Conservation (phyloP, 257 asterid species). For the Penstemon davidsonii region DNA sequence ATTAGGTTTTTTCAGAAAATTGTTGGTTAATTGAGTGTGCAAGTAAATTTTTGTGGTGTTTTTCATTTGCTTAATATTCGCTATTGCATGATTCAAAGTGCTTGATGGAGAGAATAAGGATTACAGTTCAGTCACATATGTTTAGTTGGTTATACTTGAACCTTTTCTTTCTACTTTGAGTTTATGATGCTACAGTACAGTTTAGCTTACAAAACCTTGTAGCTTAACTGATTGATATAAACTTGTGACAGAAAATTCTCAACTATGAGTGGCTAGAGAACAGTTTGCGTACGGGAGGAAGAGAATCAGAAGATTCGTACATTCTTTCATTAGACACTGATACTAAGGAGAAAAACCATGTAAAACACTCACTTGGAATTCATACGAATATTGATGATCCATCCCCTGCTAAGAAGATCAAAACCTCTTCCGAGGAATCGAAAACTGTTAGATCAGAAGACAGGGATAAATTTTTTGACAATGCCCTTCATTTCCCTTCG, state of each 20-base stretch:
- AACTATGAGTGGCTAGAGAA: slow-evolving; percentile 86
- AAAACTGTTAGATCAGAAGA: slow-evolving; percentile 32
- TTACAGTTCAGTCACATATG: slow-evolving; percentile 7
- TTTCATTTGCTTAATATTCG: neutral
- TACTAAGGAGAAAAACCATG: slow-evolving; percentile 25
- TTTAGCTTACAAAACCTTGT: slow-evolving; percentile 11
- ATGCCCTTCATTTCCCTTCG: slow-evolving; percentile 28
- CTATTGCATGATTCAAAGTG: neutral
- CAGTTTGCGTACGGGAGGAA: slow-evolving; percentile 73
- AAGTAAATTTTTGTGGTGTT: neutral
- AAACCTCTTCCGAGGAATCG: slow-evolving; percentile 43
- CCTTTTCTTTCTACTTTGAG: slow-evolving; percentile 13
- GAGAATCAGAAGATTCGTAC: slow-evolving; percentile 60
- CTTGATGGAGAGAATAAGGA: neutral
- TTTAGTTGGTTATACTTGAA: slow-evolving; percentile 4
- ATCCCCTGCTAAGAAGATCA: slow-evolving; percentile 46
- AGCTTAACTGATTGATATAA: slow-evolving; percentile 15
- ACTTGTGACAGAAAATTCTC: slow-evolving; percentile 59
- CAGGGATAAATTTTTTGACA: slow-evolving; percentile 24
- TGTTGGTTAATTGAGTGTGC: slow-evolving; percentile 1
- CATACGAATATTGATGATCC: slow-evolving; percentile 34
- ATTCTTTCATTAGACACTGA: slow-evolving; percentile 38
- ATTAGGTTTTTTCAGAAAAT: neutral
- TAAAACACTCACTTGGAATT: slow-evolving; percentile 31
- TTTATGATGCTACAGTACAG: neutral